Percentiles rank a stretch among this genome's conserved stretches.
phyloP scores from a whole-genome alignment of 306 rosid genomes.

The Gastrolobium bilobum region DNA sequence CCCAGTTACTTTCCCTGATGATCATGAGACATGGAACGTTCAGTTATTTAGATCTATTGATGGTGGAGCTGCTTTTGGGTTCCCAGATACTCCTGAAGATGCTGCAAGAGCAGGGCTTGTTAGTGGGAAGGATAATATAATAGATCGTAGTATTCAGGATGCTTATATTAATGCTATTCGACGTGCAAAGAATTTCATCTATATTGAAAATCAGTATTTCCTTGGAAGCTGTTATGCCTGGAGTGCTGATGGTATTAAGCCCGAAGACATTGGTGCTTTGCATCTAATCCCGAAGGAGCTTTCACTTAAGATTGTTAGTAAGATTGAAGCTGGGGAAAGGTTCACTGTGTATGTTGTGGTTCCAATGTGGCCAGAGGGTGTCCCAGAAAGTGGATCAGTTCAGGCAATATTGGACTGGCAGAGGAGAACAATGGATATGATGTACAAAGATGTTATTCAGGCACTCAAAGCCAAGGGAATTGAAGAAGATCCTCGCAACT shows the following conservation, averaged over 20 bases:
- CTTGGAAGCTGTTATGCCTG: conserved; percentile 73
- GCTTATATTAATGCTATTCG: conserved; percentile 76
- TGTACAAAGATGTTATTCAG: conserved; percentile 68
- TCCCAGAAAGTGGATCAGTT: conserved; percentile 70
- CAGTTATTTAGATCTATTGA: conserved; percentile 75
- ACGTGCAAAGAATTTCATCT: conserved; percentile 73
- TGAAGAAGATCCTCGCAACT: conserved; percentile 68
- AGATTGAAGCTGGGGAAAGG: conserved; percentile 81
- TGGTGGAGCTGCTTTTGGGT: conserved; percentile 82
- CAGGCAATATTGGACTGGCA: conserved; percentile 85
- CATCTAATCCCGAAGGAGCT: conserved; percentile 76
- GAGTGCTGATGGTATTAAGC: conserved; percentile 68
- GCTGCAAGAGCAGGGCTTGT: conserved; percentile 71
- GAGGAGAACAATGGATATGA: conserved; percentile 76
- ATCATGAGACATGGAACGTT: conserved; percentile 74
- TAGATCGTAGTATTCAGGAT: conserved; percentile 74
- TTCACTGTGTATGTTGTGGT: conserved; percentile 71
- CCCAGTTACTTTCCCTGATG: conserved; percentile 67
- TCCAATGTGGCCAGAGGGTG: conserved; percentile 83
- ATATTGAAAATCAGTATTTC: conserved; percentile 77
- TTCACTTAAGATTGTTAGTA: conserved; percentile 69
- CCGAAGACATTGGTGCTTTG: conserved; percentile 71
- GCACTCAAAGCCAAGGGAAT: conserved; percentile 64
- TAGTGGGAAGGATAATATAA: conserved; percentile 75
- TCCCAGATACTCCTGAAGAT: conserved; percentile 75